A percentile compares a stretch with the other conserved stretches of the same genome.
These are phyloP conservation scores for Centella asiatica DNA, from an alignment of 129 eudicot genomes.

Conservation along the genomic window DNA sequence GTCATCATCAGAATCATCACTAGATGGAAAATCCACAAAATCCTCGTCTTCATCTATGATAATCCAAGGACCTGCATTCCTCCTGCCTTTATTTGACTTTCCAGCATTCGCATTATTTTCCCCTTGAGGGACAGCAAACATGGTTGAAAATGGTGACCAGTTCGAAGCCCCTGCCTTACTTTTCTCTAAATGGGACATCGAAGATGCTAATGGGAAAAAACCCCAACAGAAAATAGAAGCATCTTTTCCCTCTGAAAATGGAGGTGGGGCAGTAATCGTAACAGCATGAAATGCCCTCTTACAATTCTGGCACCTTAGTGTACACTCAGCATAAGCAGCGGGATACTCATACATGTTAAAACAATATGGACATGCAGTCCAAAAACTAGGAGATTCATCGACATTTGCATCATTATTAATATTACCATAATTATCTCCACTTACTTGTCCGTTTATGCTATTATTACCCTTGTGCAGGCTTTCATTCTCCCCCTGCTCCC, in stretches of 20 bases:
- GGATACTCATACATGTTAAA: conserved; percentile 65
- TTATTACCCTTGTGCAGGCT: not conserved
- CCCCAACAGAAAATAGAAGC: conserved; percentile 73
- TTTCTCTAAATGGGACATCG: conserved; percentile 43
- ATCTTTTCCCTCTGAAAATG: conserved; percentile 42
- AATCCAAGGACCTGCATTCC: conserved; percentile 39
- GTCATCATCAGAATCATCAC: conserved; percentile 65
- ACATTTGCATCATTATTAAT: conserved; percentile 13
- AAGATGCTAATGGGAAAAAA: conserved; percentile 69
- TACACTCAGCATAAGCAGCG: conserved; percentile 47
- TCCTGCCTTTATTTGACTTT: conserved; percentile 19
- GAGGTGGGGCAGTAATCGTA: conserved; percentile 54
- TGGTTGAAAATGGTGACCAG: conserved; percentile 82
- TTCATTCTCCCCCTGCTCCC: not conserved
- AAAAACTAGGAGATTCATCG: conserved; percentile 40
- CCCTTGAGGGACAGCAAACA: conserved; percentile 38
- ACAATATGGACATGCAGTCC: conserved; percentile 94
- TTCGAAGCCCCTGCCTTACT: conserved; percentile 19
- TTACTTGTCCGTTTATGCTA: conserved; percentile 5
- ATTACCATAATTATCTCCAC: conserved; percentile 10
- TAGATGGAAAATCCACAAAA: conserved; percentile 36
- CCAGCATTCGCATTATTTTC: conserved; percentile 1
- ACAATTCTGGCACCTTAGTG: conserved; percentile 68
- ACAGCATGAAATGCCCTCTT: conserved; percentile 82
- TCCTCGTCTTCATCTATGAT: conserved; percentile 70